Evolutionary conservation across 1,284 basidiomycete genomes (phyloP).

Genomic region (Moesziomyces sp.): DNA sequence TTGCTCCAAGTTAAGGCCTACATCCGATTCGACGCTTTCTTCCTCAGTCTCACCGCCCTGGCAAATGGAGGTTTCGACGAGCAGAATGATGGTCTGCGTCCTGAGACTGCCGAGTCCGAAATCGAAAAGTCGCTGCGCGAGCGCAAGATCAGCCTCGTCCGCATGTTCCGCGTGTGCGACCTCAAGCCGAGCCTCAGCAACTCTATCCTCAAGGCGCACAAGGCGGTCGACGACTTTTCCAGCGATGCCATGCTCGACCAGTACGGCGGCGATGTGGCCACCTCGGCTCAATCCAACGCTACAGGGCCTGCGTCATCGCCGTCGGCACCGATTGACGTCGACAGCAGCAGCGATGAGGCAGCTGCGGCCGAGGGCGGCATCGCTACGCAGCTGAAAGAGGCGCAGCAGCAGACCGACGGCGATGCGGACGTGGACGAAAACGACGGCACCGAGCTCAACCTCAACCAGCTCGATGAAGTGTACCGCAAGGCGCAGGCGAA

Average conservation of each 20-base stretch:
- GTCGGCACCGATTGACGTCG: constrained; percentile 12
- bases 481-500: constrained; percentile 77
- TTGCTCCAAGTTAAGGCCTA: constrained; percentile 62
- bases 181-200: constrained; percentile 56
- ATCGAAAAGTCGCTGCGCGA: constrained; percentile 80
- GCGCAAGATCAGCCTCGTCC: constrained; percentile 73
- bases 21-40: constrained; percentile 47
- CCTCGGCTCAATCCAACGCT: constrained; percentile 4
- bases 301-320: constrained; percentile 1
- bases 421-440: constrained; percentile 40
- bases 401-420: constrained; percentile 30
- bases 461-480: constrained; percentile 52
- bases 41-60: constrained; percentile 7
- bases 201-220: constrained; percentile 66
- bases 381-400: constrained; percentile 25
- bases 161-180: constrained; percentile 62
- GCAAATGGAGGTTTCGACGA: constrained; percentile 7
- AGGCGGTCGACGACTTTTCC: constrained; percentile 70
- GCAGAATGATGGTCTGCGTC: constrained; percentile 28
- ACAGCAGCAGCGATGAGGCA: constrained; percentile 15
- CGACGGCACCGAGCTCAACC: constrained; percentile 61
- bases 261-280: constrained; percentile 68
- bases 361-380: constrained; percentile 9
- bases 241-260: constrained; percentile 57
- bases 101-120: constrained; percentile 78